Evolutionary conservation across 1,284 basidiomycete genomes (phyloP), one percentile per base, ranked within the genome.

Genomic region (Ustilago xerochloae): DNA sequence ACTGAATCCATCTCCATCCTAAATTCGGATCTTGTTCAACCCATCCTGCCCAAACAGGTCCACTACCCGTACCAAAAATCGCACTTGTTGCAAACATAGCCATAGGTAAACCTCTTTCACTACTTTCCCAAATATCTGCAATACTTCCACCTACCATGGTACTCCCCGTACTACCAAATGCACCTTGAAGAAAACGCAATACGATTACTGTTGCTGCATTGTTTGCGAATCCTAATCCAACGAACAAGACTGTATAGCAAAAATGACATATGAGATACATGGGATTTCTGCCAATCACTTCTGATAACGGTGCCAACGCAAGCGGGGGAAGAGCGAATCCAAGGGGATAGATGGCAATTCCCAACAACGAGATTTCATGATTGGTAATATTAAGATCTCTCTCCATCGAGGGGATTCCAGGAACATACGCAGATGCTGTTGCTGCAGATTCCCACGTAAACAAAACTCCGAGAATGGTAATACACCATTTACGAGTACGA

Each of bases 1-100:
- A 92, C 83, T 92, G 89, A 13, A 93, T 91, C 91, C 92, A 93
- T 35, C 90, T 87, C 92, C 92, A 93, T 56, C 87, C 86, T 32
- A 93, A 80, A 8, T 85, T 85, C 0, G 85, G 82, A 7, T 90
- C 88, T 77, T 89, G 87, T 77, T 91, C 90, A 7, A 92, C 89
- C 88, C 89, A 92, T 4, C 90, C 90, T 4, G 89, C 87, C n/a
- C 88, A 86, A 0, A 90, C 85, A 1, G 91, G 89, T 2, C 90
- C 91, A 1, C 92, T 64, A 0, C 90, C 91, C 0, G 89, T 89
- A 1, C 88, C 88, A 20, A 87, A 87, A 28, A 92, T 73, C 16
- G 78, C 76, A 3, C 50, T 66, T 8, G 73, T 70, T 6, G 75
- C 73, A 35, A 76, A 79, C 4, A 79, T 32, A 2, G 74, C 63